Evolutionary conservation across 306 rosid genomes (phyloP).

Genomic region (Citrullus colocynthis): DNA sequence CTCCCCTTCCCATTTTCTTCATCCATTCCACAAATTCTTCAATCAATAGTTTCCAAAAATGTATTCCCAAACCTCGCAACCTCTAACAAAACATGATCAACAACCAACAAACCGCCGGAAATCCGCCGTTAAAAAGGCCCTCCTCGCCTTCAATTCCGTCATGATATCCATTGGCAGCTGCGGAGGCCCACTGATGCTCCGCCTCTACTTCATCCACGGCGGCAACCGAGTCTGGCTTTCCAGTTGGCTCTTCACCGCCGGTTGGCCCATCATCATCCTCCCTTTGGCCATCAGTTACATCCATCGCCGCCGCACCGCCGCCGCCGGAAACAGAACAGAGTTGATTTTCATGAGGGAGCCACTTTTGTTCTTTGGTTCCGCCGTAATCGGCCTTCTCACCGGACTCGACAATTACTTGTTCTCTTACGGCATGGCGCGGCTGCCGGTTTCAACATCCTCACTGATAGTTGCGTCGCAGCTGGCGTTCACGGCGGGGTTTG

Average conservation of each 20-base stretch:
- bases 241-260: slow-evolving; percentile 44
- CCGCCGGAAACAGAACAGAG: neutral
- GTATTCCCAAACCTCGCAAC: neutral
- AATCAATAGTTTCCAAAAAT: too few species aligned
- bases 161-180: slow-evolving; percentile 29
- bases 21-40: neutral
- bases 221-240: slow-evolving; percentile 64
- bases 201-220: slow-evolving; percentile 70
- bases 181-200: slow-evolving; percentile 59
- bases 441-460: slow-evolving; percentile 52
- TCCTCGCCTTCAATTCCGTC: slow-evolving; percentile 26
- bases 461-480: slow-evolving; percentile 45
- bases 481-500: slow-evolving; percentile 52
- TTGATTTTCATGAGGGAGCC: slow-evolving; percentile 27
- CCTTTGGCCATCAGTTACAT: slow-evolving; percentile 33
- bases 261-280: slow-evolving; percentile 41
- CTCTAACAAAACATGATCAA: neutral
- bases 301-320: slow-evolving; percentile 20
- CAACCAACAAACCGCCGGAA: neutral
- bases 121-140: slow-evolving; percentile 1
- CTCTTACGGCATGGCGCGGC: slow-evolving; percentile 50
- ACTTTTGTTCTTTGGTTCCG: slow-evolving; percentile 25
- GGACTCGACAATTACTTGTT: slow-evolving; percentile 54
- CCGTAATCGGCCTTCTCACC: slow-evolving; percentile 33
- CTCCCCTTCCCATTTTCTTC: neutral